Evolutionary conservation across 2,329 filamentous ascomycete species (phyloP).

Genomic region (Celoporthe dispersa): DNA sequence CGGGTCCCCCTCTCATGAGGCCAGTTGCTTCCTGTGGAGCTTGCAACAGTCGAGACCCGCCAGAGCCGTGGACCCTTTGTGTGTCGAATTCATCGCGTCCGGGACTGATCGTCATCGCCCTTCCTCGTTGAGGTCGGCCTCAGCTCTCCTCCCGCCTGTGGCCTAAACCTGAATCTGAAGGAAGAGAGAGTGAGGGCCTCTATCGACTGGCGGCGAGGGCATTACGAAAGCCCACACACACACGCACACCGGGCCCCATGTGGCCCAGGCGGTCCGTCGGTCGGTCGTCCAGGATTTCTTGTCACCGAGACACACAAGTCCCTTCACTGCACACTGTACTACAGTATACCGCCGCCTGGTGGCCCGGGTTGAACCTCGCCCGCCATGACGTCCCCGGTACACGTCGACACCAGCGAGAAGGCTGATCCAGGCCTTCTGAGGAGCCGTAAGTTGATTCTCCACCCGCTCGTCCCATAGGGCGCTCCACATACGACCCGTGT

Average conservation of each 20-base stretch:
- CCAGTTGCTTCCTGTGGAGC: not conserved
- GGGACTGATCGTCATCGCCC: conserved; percentile 3
- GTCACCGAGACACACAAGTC: not conserved
- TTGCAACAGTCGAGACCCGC: not conserved
- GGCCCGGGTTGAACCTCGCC: not conserved
- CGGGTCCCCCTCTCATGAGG: not conserved
- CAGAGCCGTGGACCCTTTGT: not conserved
- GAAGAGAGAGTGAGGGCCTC: not conserved
- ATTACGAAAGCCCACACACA: not conserved
- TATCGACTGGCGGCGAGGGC: not conserved
- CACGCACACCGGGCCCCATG: not conserved
- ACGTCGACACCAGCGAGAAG: conserved; percentile 27
- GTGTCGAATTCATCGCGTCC: conserved; percentile 7
- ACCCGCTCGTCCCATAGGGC: conserved; percentile 7
- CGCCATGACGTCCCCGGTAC: conserved; percentile 29
- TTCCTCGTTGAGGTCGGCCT: not conserved
- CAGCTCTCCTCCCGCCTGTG: not conserved
- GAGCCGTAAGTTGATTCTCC: conserved; percentile 19
- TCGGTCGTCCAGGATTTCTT: not conserved
- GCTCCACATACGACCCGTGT: conserved; percentile 16
- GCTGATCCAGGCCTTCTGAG: conserved; percentile 19
- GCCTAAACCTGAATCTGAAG: not conserved
- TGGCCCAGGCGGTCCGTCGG: not conserved
- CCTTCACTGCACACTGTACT: not conserved
- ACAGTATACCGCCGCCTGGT: not conserved